phyloP scores from a whole-genome alignment of 305 asterid genomes.

The Andrographis paniculata region DNA sequence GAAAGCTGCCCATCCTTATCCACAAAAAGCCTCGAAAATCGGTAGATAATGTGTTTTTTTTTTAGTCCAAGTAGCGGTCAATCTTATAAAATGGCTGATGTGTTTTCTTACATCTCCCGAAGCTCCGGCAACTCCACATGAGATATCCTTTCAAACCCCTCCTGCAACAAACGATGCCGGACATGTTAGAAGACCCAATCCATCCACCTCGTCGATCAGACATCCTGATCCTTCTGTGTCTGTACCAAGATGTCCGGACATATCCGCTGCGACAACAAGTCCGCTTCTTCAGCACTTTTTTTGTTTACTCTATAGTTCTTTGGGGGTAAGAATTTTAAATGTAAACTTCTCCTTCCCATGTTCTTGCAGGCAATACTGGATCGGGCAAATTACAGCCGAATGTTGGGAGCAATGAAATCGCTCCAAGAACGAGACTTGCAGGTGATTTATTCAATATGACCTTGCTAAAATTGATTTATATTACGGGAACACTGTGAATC shows the following conservation, averaged over 20 bases:
- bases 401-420: constrained; percentile 46
- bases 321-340: constrained; percentile 4
- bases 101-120: constrained; percentile 22
- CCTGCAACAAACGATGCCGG: constrained; percentile 44
- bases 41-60: constrained; percentile 31
- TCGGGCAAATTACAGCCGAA: constrained; percentile 35
- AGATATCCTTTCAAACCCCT: constrained; percentile 37
- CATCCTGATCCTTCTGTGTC: constrained; percentile 35
- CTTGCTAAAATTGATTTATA: neutral
- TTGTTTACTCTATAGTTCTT: constrained; percentile 5
- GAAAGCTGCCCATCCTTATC: constrained; percentile 95
- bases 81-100: constrained; percentile 8
- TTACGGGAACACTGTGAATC: neutral
- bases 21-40: constrained; percentile 82
- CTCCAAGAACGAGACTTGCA: constrained; percentile 45
- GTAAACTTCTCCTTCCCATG: constrained; percentile 16
- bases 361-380: constrained; percentile 40
- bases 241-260: constrained; percentile 54
- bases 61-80: neutral
- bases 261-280: constrained; percentile 43
- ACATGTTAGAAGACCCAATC: constrained; percentile 30
- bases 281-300: constrained; percentile 4
- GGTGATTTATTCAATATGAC: constrained; percentile 25
- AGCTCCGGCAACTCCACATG: constrained; percentile 52
- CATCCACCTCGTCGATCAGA: constrained; percentile 30